Evolutionary conservation across 2,329 filamentous ascomycete species (phyloP).

Genomic region (Calycina herbarum): DNA sequence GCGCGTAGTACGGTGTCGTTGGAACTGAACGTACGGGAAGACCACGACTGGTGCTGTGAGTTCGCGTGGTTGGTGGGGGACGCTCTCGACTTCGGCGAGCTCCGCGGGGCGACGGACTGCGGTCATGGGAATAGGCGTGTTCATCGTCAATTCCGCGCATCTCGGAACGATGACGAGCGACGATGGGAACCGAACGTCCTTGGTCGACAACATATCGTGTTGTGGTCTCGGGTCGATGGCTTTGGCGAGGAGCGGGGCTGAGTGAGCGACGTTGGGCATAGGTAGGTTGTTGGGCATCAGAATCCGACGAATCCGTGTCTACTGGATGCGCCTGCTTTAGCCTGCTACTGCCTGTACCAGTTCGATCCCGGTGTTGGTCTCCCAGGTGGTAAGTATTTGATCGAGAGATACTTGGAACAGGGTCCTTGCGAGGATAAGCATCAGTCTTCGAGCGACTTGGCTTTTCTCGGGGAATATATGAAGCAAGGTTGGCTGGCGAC

Average conservation of each 20-base stretch:
- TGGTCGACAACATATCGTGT: constrained; percentile 31
- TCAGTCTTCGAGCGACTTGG: constrained; percentile 36
- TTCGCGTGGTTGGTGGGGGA: constrained; percentile 22
- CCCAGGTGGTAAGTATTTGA: constrained; percentile 32
- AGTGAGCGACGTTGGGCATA: constrained; percentile 23
- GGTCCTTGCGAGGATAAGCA: constrained; percentile 30
- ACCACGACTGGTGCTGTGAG: constrained; percentile 8
- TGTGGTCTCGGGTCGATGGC: constrained; percentile 16
- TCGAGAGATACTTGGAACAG: constrained; percentile 32
- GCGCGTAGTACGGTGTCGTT: constrained; percentile 23
- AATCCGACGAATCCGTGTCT: constrained; percentile 27
- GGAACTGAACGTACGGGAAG: constrained; percentile 10
- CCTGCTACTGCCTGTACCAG: constrained; percentile 22
- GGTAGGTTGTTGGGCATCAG: constrained; percentile 5
- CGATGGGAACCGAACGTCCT: constrained; percentile 27
- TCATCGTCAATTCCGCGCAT: constrained; percentile 23
- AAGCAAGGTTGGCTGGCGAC: constrained; percentile 28
- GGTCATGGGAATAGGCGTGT: constrained; percentile 23
- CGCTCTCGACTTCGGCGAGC: constrained; percentile 17
- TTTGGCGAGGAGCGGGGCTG: constrained; percentile 21
- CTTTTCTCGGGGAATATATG: constrained; percentile 24
- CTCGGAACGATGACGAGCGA: constrained; percentile 24
- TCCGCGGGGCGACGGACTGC: constrained; percentile 29
- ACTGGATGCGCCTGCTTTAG: constrained; percentile 25
- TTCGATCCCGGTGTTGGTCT: constrained; percentile 22